Evolutionary conservation across 257 asterid species (phyloP), one percentile per base, ranked within the genome.

Genomic region (Solanum bukasovii): DNA sequence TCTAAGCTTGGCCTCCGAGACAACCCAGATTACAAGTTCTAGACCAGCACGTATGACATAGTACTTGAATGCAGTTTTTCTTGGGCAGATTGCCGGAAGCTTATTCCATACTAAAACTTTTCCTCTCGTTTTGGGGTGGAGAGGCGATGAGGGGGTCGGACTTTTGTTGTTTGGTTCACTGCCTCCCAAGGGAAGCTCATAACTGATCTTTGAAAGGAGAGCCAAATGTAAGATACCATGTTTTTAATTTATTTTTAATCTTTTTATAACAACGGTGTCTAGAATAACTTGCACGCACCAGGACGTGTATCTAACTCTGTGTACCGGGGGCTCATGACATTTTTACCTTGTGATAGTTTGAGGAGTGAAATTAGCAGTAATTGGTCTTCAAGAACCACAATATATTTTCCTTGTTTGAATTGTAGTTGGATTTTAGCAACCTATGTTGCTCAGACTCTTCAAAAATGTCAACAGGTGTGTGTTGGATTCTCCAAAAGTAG

Each of bases 1-100:
- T 92, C 94, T 13, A 94, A 93, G 90, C 96, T 96, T 82, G 99
- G 96, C 84, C 95, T 96, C 70, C 95, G 98, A 1, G 98, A 94
- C 91, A 93, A 93, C 88, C 92, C 93, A 7, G 96, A 90, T 87
- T 37, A 91, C 79, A 95, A 96, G 87, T 89, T 91, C 42, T 93
- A 94, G 91, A 81, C 82, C n/a, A 65, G 78, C 85, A 33, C 27
- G 40, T 63, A 72, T 35, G 40, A 4, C 20, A 4, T 16, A 2
- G 2, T 29, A 27, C 38, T 29, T 3, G 18, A 5, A 16, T 81
- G 65, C 25, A 49, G 68, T 81, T 46, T 81, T 29, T 21, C 85
- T 46, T 79, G 1, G 85, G 25, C 68, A 46, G 85, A 16, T 46
- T 46, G 85, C 40, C 56, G 18, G 4, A 21, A 27, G 11, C 12